Evolutionary conservation across 2,329 filamentous ascomycete species (phyloP).

Genomic region (Trichoderma brevicompactum): DNA sequence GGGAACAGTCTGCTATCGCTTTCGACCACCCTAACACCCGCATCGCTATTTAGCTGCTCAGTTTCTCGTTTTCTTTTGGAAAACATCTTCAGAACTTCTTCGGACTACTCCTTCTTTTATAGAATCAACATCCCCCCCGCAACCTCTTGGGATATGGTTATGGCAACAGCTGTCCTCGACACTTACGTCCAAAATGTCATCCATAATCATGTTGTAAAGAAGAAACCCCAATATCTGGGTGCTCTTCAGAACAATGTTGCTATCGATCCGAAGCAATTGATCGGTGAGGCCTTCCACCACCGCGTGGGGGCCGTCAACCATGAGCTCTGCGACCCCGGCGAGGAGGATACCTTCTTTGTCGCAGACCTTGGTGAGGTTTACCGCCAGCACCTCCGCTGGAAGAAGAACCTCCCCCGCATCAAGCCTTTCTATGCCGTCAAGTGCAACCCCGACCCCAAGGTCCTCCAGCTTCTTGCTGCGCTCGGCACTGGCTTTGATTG

Average conservation of each 20-base stretch:
- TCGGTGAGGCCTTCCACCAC: conserved; percentile 83
- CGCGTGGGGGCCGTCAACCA: conserved; percentile 84
- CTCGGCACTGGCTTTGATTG: conserved; percentile 97
- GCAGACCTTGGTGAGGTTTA: conserved; percentile 98
- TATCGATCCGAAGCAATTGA: conserved; percentile 72
- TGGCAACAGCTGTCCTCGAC: conserved; percentile 65
- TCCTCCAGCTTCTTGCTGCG: conserved; percentile 83
- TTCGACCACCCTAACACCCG: conserved; percentile 89
- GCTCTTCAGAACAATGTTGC: conserved; percentile 47
- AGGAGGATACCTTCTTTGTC: conserved; percentile 98
- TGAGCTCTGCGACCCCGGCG: conserved; percentile 85
- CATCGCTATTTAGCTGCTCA: conserved; percentile 38
- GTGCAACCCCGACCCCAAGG: conserved; percentile 92
- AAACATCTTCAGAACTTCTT: conserved; percentile 23
- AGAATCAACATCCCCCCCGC: conserved; percentile 22
- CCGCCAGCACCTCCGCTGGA: conserved; percentile 98
- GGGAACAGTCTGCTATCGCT: conserved; percentile 91
- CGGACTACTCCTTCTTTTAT: neutral
- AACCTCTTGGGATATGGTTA: conserved; percentile 61
- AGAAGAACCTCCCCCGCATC: conserved; percentile 87
- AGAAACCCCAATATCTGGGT: conserved; percentile 49
- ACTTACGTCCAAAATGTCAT: conserved; percentile 55
- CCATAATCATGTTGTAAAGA: conserved; percentile 54
- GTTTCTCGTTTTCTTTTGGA: conserved; percentile 19
- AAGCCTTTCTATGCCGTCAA: conserved; percentile 99